Evolutionary conservation across 2,329 filamentous ascomycete genomes (phyloP), one percentile per base, ranked within the genome.

Genomic region (Fusarium scirpi): DNA sequence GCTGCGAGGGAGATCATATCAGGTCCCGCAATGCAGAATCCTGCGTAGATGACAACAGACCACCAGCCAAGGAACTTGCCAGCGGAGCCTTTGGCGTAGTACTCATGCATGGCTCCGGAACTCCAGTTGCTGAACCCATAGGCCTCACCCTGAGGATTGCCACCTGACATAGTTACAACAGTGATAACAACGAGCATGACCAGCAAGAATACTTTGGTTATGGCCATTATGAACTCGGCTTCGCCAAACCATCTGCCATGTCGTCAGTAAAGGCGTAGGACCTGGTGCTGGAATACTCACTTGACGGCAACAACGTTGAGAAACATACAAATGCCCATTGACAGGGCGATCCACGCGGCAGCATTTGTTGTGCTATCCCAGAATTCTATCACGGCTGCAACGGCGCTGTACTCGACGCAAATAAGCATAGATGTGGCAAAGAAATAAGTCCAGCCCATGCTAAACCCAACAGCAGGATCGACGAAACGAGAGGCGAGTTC

Each of bases 131-230:
- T 82, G 76, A 91, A 91, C 16, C 89, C 89, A 70, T 87, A 90
- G n/a, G 85, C 81, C 71, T 90, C 87, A 20, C 84, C 79, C 9
- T 85, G 75, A 0, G 90, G 90, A 71, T 91, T 92, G 16, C 87
- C 90, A 25, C 90, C 90, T 20, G 90, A 79, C 89, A 92, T 91
- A 64, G 85, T 86, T 75, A 92, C 83, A 78, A 92, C 87, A 6
- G 90, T 91, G 78, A 88, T 88, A 71, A 84, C 74, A 64, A 91
- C 84, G 57, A 91, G 81, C 3, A 86, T 86, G 57, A 90, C 64
- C 20, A 83, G 76, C 18, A 83, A 75, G 22, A 83, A 61, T 46
- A 83, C 88, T 72, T 83, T 83, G 59, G 78, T 78, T 3, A 80
- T 92, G 57, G 90, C 86, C 71, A 92, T 82, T 75, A 92, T 65